Conservation (phyloP, 2,329 filamentous ascomycete genomes). For the Xylaria arbuscula region DNA sequence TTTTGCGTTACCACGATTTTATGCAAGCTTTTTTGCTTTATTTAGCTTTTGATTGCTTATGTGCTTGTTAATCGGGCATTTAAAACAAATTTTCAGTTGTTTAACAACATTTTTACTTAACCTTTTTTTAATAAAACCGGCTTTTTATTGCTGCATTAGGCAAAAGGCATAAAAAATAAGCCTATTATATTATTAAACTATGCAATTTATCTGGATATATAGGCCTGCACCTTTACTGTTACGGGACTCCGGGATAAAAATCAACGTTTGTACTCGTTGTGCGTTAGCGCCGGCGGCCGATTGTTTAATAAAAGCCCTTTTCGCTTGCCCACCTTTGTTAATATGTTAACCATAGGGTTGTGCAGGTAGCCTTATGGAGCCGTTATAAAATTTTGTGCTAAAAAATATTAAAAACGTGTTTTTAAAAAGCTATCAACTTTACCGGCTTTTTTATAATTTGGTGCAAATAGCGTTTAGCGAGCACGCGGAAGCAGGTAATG, state of each 20-base stretch:
- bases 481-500: background rate
- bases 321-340: background rate
- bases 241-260: background rate
- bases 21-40: background rate
- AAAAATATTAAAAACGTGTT: background rate
- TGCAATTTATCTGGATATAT: background rate
- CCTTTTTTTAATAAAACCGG: background rate
- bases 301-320: background rate
- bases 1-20: background rate
- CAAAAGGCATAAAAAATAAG: background rate
- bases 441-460: background rate
- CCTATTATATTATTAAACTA: background rate
- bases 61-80: background rate
- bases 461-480: background rate
- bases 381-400: background rate
- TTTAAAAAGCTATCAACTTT: background rate
- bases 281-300: background rate
- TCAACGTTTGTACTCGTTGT: background rate
- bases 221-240: background rate
- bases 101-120: background rate
- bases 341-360: background rate
- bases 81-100: background rate
- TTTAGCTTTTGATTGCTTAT: background rate
- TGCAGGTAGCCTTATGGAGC: background rate
- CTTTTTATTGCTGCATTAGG: background rate